Percentiles rank a stretch among this genome's conserved stretches.
These are phyloP conservation scores for Backusella circina DNA, from an alignment of 192 early-diverging fungal species.

Conservation along the genomic window DNA sequence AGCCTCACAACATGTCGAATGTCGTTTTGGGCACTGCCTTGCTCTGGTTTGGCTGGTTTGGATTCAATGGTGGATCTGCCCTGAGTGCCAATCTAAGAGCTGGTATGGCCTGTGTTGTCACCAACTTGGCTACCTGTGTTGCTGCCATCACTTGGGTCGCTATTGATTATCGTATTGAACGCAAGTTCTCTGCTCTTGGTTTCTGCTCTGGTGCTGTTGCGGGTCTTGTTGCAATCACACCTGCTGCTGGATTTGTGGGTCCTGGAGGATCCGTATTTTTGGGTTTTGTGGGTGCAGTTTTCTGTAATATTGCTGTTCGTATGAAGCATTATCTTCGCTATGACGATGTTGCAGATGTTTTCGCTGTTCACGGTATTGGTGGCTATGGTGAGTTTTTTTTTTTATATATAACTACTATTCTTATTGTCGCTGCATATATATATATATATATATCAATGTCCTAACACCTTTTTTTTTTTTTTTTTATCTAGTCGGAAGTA, in stretches of 20 bases:
- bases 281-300: slow-evolving; percentile 67
- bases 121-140: slow-evolving; percentile 79
- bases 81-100: slow-evolving; percentile 78
- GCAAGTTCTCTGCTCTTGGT: slow-evolving; percentile 83
- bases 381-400: slow-evolving; percentile 42
- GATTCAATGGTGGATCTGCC: slow-evolving; percentile 91
- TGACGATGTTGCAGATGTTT: slow-evolving; percentile 92
- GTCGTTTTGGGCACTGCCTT: slow-evolving; percentile 62
- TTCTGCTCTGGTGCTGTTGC: slow-evolving; percentile 95
- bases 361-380: slow-evolving; percentile 84
- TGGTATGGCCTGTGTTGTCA: slow-evolving; percentile 80
- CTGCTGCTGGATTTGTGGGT: slow-evolving; percentile 83
- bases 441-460: too few relatives aligned
- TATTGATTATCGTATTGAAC: slow-evolving; percentile 73
- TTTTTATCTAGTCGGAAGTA: slow-evolving; percentile 52
- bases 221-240: slow-evolving; percentile 91
- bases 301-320: slow-evolving; percentile 80
- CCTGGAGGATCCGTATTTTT: slow-evolving; percentile 77
- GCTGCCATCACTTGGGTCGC: slow-evolving; percentile 84
- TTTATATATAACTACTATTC: too few relatives aligned
- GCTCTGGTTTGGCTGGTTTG: slow-evolving; percentile 32
- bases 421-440: too few relatives aligned
- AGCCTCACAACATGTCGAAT: slow-evolving; percentile 88
- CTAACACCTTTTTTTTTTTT: too few relatives aligned
- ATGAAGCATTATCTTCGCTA: slow-evolving; percentile 83